Conservation (phyloP, 441 rosid species). For the Euphorbia celastroides region DNA sequence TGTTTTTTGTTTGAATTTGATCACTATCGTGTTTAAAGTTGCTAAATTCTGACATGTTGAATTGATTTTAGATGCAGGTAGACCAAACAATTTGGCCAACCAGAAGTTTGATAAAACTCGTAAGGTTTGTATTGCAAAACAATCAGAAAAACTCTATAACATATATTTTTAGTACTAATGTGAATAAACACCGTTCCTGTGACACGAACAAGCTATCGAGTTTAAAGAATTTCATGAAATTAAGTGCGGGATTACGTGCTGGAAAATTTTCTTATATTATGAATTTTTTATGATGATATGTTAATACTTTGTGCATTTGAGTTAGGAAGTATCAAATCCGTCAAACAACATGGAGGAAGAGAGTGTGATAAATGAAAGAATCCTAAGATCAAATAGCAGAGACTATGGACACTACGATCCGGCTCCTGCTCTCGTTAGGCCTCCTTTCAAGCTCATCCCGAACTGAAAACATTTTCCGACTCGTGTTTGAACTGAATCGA, state of each 20-base stretch:
- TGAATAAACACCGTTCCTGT: too few relatives aligned
- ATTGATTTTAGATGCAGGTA: slow-evolving; percentile 33
- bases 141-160: background rate
- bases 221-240: too few relatives aligned
- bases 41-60: background rate
- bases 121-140: slow-evolving; percentile 27
- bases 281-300: background rate
- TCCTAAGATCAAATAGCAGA: slow-evolving; percentile 44
- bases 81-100: slow-evolving; percentile 28
- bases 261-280: background rate
- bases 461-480: slow-evolving; percentile 33
- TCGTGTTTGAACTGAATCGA: background rate
- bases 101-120: slow-evolving; percentile 20
- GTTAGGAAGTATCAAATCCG: slow-evolving; percentile 17
- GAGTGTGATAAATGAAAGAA: slow-evolving; percentile 52
- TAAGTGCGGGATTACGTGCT: too few relatives aligned
- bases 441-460: slow-evolving; percentile 96
- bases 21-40: background rate
- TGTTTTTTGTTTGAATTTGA: background rate
- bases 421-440: slow-evolving; percentile 64
- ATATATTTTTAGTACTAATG: too few relatives aligned
- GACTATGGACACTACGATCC: slow-evolving; percentile 80
- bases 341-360: slow-evolving; percentile 11
- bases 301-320: background rate
- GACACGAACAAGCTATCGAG: too few relatives aligned